A percentile compares a stretch with the other conserved stretches of the same genome.
Conservation (phyloP, 352 stramenopile genomes). For the Pythium folliculosum region DNA sequence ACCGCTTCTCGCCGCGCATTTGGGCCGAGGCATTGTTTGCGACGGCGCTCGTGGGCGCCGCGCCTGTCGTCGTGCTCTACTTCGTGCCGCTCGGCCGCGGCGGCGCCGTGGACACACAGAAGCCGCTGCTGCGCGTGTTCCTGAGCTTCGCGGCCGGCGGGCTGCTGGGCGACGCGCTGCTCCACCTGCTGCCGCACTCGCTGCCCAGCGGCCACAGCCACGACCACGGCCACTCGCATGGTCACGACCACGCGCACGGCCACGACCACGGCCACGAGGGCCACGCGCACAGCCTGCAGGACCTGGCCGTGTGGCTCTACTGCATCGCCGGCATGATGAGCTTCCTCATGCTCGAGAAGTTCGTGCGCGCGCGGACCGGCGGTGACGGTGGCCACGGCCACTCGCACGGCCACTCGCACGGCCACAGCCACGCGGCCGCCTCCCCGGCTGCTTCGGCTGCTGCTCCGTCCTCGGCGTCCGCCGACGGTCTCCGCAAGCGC, state of each 20-base stretch:
- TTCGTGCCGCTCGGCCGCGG: constrained; percentile 64
- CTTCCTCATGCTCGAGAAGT: constrained; percentile 84
- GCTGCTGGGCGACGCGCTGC: constrained; percentile 87
- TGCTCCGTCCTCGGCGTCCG: too few species aligned
- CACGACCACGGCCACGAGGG: constrained; percentile 38
- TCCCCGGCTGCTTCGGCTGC: constrained; percentile 26
- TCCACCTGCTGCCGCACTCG: constrained; percentile 91
- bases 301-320: constrained; percentile 77
- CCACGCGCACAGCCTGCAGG: constrained; percentile 61
- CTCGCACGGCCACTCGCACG: constrained; percentile 24
- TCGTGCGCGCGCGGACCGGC: constrained; percentile 67
- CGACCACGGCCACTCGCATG: constrained; percentile 3
- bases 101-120: constrained; percentile 54
- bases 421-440: constrained; percentile 39
- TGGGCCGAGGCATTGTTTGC: constrained; percentile 71
- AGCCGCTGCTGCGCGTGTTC: constrained; percentile 79
- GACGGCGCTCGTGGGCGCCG: constrained; percentile 70
- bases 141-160: constrained; percentile 88
- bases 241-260: constrained; percentile 33
- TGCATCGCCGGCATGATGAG: constrained; percentile 70
- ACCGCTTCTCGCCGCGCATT: constrained; percentile 48
- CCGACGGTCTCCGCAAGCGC: not conserved
- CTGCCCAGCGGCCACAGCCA: constrained; percentile 38
- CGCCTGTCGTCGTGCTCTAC: constrained; percentile 67
- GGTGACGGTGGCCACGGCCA: constrained; percentile 33